Base-by-base conservation (phyloP, 352 stramenopile species). In the Phytopythium vexans region DNA sequence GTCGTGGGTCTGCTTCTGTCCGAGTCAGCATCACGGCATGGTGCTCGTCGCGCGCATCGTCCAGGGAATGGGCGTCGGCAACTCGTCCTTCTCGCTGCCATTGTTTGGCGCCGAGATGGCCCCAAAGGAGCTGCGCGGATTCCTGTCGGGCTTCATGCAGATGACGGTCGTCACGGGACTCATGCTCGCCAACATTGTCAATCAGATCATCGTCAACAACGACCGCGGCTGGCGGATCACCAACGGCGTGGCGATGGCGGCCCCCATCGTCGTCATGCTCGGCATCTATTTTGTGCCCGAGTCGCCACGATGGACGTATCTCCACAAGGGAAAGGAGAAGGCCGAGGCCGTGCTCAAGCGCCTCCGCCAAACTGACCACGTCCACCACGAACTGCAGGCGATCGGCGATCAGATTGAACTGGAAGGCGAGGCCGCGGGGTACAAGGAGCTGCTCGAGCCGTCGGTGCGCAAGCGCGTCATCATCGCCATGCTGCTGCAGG, bases 251-350 rank as follows among this genome's bases (percentile, higher is more conserved):
- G 52, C 56, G 27, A 65, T 77, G 45, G 45, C 45, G 3, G 49
- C 62, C 12, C 62, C 65, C 3, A 41, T 73, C 27, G 60, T 74
- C 44, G 71, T 79, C 33, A 62, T 77, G 48, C 37, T 61, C 35
- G 65, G 64, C 16, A 69, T 79, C 43, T 70, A 64, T 42, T 68
- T 59, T 21, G 64, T 79, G 21, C 70, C 70, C 11, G 70, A 79
- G 56, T 66, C 48, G 6, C 70, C 70, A 36, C 61, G 68, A 1
- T 77, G 56, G 56, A 64, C 60, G 12, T 73, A 70, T 51, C 52
- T 61, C 11, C 36, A 66, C 12, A 51, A 56, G 15, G 57, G 66
- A 40, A 53, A 56, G 21, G 58, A 66, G 11, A 54, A 41, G 12
- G 68, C 68, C 15, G 45, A 62, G 36, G n/a, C 31, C 4, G 49